Evolutionary conservation across 495 filamentous ascomycete species (phyloP).

Genomic region (Aspergillus coremiiformis): DNA sequence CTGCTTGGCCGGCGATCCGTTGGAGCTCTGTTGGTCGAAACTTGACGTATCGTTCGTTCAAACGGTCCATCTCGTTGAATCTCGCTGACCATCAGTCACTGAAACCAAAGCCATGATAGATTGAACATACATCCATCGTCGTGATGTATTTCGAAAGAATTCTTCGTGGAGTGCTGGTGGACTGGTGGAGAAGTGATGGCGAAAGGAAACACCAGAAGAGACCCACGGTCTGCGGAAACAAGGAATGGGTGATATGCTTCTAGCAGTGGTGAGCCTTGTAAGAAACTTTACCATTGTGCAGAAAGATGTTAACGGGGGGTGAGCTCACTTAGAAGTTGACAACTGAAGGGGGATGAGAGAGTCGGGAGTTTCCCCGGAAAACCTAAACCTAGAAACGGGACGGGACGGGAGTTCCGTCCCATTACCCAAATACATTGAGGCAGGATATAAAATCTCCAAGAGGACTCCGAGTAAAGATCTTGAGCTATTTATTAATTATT

Average conservation of each 20-base stretch:
- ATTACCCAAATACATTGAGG: no score
- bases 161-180: constrained; percentile 11
- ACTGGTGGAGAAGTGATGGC: constrained; percentile 17
- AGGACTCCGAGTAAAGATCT: no score
- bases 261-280: no score
- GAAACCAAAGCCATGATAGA: constrained; percentile 1
- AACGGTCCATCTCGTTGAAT: constrained; percentile 22
- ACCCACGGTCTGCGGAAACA: constrained; percentile 11
- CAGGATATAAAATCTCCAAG: no score
- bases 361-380: no score
- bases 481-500: no score
- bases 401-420: no score
- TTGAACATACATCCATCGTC: constrained; percentile 19
- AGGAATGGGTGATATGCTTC: constrained; percentile 9
- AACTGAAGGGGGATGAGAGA: no score
- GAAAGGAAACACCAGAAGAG: constrained; percentile 6
- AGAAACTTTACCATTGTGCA: no score
- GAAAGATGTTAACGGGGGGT: no score
- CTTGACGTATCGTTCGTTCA: constrained; percentile 25
- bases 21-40: constrained; percentile 26
- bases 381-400: no score
- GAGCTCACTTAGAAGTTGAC: no score
- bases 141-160: constrained; percentile 25
- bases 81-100: constrained; percentile 10
- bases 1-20: constrained; percentile 22